A percentile compares a stretch with the other conserved stretches of the same genome.
Conservation (phyloP, 768 basidiomycete species). For the Auricularia sp. region DNA sequence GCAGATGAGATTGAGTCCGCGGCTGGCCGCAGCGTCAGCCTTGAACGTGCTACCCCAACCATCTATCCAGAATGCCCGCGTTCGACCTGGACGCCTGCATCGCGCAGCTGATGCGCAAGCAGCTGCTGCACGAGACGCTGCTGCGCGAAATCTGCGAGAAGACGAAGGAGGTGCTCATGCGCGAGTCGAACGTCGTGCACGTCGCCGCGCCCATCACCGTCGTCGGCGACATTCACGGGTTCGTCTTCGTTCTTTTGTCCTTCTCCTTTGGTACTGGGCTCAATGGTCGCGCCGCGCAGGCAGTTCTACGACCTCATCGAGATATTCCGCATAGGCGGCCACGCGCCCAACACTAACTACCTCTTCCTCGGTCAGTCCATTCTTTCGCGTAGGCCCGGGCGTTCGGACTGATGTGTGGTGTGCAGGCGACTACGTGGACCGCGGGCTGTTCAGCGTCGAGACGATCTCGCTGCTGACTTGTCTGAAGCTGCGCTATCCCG, state of each 20-base stretch:
- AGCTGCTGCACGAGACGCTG: constrained; percentile 88
- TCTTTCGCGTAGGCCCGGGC: too few relatives aligned
- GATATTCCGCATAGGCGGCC: constrained; percentile 97
- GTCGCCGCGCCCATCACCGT: constrained; percentile 95
- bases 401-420: too few relatives aligned
- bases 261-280: too few relatives aligned
- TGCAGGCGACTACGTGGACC: constrained; percentile 99
- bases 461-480: constrained; percentile 96
- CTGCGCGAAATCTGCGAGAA: constrained; percentile 99
- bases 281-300: constrained; percentile 41
- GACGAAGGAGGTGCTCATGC: constrained; percentile 98
- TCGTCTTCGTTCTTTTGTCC: too few relatives aligned
- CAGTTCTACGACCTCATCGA: constrained; percentile 99
- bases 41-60: too few relatives aligned
- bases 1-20: too few relatives aligned
- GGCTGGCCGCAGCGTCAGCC: too few relatives aligned
- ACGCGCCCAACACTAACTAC: constrained; percentile 94
- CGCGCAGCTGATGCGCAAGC: constrained; percentile 78
- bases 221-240: constrained; percentile 99
- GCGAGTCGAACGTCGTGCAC: constrained; percentile 97
- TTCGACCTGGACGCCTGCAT: constrained; percentile 98
- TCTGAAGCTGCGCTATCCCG: constrained; percentile 92
- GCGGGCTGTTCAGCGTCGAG: constrained; percentile 95
- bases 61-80: constrained; percentile 30
- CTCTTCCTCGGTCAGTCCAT: constrained; percentile 91